Evolutionary conservation across 768 basidiomycete genomes (phyloP).

Genomic region (Bullera alba): DNA sequence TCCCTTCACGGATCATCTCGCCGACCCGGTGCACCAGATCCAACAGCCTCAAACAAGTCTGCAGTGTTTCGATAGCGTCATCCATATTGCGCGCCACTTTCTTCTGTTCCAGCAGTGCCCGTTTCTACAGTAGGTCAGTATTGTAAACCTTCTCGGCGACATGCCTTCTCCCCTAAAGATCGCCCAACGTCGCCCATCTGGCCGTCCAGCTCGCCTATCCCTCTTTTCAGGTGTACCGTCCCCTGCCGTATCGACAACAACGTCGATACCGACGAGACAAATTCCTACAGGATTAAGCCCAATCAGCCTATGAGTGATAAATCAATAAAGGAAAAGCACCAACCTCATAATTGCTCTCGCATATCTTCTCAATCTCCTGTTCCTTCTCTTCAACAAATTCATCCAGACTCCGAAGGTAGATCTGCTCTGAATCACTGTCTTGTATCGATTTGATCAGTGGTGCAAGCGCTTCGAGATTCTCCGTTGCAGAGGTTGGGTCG

Average conservation of each 20-base stretch:
- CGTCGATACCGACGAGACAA: conserved; percentile 93
- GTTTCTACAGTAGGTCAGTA: conserved; percentile 53
- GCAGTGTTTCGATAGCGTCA: conserved; percentile 90
- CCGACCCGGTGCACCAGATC: conserved; percentile 89
- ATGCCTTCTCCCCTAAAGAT: conserved; percentile 72
- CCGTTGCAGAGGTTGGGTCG: conserved; percentile 44
- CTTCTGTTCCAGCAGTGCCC: conserved; percentile 75
- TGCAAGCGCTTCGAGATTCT: conserved; percentile 91
- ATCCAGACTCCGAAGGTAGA: conserved; percentile 76
- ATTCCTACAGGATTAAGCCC: conserved; percentile 55
- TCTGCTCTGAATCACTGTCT: conserved; percentile 76
- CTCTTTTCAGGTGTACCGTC: conserved; percentile 85
- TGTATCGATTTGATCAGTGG: conserved; percentile 93
- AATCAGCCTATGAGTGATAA: neutral
- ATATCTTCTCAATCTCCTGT: conserved; percentile 90
- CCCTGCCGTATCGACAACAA: conserved; percentile 92
- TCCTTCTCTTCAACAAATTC: conserved; percentile 91
- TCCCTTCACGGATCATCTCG: conserved; percentile 84
- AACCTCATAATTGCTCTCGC: conserved; percentile 80
- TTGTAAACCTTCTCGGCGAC: neutral
- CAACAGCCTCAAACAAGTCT: conserved; percentile 82
- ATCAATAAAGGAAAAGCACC: neutral
- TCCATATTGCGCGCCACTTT: conserved; percentile 91
- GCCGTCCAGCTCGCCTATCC: conserved; percentile 78
- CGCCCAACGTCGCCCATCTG: conserved; percentile 82